Evolutionary conservation across 176 grass and related monocot species (phyloP).

Genomic region (Triticum monococcum): DNA sequence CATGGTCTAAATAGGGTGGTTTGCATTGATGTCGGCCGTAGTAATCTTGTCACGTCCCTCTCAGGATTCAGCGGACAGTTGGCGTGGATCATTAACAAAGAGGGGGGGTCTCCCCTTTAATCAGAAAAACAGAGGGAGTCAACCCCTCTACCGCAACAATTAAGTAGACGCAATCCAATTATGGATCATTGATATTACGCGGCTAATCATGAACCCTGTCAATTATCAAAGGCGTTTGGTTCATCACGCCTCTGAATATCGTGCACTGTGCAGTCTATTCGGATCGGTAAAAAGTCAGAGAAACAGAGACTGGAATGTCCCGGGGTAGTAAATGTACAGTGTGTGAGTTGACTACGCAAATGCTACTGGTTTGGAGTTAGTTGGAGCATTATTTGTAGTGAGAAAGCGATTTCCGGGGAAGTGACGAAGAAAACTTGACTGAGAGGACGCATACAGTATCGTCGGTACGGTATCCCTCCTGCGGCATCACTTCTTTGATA

Average conservation of each 20-base stretch:
- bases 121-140: too few species aligned
- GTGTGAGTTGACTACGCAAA: neutral
- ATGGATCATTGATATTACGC: slow-evolving; percentile 14
- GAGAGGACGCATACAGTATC: neutral
- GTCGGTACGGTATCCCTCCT: neutral
- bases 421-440: neutral
- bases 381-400: neutral
- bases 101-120: too few species aligned
- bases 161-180: neutral
- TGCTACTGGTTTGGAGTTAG: neutral
- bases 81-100: too few species aligned
- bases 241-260: neutral
- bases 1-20: neutral
- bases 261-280: neutral
- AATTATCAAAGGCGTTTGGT: neutral
- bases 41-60: too few species aligned
- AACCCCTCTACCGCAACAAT: neutral
- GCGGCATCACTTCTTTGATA: neutral
- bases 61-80: too few species aligned
- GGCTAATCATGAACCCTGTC: neutral
- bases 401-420: too few species aligned
- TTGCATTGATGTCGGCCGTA: neutral
- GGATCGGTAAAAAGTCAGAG: neutral
- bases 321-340: neutral
- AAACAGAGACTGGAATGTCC: neutral